Evolutionary conservation across 2,329 filamentous ascomycete genomes (phyloP), one percentile per base, ranked within the genome.

Genomic region (Fusarium euwallaceae): DNA sequence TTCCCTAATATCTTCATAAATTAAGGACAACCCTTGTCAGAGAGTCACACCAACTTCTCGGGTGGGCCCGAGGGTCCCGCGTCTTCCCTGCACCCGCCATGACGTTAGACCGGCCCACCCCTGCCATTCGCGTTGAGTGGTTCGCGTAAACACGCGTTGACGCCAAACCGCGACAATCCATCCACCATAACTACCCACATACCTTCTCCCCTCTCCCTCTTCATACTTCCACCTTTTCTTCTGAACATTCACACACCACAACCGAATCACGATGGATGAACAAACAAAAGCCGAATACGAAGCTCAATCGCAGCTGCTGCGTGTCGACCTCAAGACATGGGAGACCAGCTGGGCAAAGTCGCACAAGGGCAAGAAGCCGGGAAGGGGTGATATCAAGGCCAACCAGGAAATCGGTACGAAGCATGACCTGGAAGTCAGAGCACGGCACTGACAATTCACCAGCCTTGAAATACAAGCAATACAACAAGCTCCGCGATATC

Each of bases 391-490:
- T 78, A 95, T 96, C 85, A 95, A 94, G 83, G 87, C 88, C 62
- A 91, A 94, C 77, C 87, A 89, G 8, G 88, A 88, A 0, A 95
- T 95, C 78, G 92, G 93, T 94, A 88, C 37, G 85, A 58, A 4
- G 4, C 16, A 37, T 22, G 4, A n/a, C 11, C 2, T 2, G 11
- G 8, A 9, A n/a, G 7, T 3, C 51, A 8, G 29, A 61, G 32
- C 45, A 60, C 5, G 3, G 20, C 53, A 34, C 66, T 63, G 20
- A 64, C 62, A 17, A 63, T 43, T 16, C 10, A 58, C 29, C 75
- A 93, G 92, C 91, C 41, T 86, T 86, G 56, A 95, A 95, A 80
- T 96, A 96, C 83, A 94, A 93, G 80, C 88, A 93, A 72, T 95
- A 95, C 82, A 91, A 92, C 80, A 91, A 88, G 74, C 80, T 92